Evolutionary conservation across 345 rosid species (phyloP).

Genomic region (Ailanthus altissimus): DNA sequence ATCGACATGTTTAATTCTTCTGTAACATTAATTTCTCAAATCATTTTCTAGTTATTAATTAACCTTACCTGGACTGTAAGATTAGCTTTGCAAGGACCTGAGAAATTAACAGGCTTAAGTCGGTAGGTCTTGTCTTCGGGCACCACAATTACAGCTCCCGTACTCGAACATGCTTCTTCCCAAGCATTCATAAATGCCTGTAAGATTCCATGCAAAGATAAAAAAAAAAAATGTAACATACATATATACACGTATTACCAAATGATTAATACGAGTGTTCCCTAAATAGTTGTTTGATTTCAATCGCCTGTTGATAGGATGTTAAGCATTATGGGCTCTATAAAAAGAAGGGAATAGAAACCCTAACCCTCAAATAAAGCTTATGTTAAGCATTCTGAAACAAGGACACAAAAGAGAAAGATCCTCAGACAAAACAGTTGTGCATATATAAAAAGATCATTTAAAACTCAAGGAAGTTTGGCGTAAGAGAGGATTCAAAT

Average conservation of each 20-base stretch:
- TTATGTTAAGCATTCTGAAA: neutral
- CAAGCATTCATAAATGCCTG: conserved; percentile 81
- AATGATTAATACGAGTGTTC: neutral
- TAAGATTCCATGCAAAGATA: neutral
- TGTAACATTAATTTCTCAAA: neutral
- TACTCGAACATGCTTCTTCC: conserved; percentile 66
- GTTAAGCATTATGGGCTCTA: too few species aligned
- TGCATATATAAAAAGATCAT: neutral
- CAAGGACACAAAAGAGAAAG: too few species aligned
- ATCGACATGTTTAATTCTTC: neutral
- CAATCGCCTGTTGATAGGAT: too few species aligned
- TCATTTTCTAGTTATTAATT: neutral
- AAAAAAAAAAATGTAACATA: neutral
- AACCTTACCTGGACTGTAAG: conserved; percentile 53
- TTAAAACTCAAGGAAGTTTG: neutral
- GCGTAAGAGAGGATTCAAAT: neutral
- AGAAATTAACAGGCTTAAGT: conserved; percentile 48
- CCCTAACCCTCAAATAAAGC: too few species aligned
- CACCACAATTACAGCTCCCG: conserved; percentile 45
- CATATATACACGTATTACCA: too few species aligned
- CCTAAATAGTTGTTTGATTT: neutral
- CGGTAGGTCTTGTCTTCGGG: conserved; percentile 51
- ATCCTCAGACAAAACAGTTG: too few species aligned
- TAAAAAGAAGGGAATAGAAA: too few species aligned
- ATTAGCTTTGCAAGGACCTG: conserved; percentile 73